Percentiles rank a stretch among this genome's conserved stretches.
Evolutionary conservation across 2,329 filamentous ascomycete genomes (phyloP).

Genomic region (Emergomyces orientalis): DNA sequence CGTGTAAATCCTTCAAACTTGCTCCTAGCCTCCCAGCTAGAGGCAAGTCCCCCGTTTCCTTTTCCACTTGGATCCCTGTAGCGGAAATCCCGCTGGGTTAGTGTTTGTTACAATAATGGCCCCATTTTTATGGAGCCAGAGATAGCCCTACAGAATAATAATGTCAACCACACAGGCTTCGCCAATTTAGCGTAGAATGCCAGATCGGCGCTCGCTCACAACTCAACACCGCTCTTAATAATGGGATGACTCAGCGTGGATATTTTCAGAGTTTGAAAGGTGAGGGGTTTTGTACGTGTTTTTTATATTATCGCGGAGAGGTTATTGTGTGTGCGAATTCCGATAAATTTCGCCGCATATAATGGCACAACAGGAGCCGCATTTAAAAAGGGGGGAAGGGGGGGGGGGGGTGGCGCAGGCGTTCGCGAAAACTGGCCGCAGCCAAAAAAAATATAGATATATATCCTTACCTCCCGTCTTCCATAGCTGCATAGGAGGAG

Average conservation of each 20-base stretch:
- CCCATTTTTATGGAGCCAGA: not conserved
- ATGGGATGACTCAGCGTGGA: not conserved
- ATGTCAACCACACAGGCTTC: not conserved
- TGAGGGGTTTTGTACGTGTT: not conserved
- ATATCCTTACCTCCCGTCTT: not conserved
- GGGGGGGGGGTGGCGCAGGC: not conserved
- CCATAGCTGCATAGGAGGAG: not conserved
- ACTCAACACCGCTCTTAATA: not conserved
- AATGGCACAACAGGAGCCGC: not conserved
- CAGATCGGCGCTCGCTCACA: not conserved
- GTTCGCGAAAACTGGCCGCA: not conserved
- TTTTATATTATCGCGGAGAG: not conserved
- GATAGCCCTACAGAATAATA: not conserved
- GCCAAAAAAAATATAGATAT: too few species aligned
- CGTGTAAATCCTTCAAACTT: not conserved
- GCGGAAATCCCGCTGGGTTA: conserved; percentile 6
- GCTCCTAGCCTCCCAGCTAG: not conserved
- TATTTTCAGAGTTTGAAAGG: not conserved
- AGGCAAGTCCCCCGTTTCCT: too few species aligned
- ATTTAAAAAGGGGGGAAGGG: too few species aligned
- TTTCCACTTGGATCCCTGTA: not conserved
- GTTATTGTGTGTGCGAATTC: not conserved
- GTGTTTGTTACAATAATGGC: not conserved
- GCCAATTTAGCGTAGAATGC: not conserved
- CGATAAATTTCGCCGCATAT: not conserved